Conservation (phyloP, 441 rosid genomes). For the Gossypium gossypioides region DNA sequence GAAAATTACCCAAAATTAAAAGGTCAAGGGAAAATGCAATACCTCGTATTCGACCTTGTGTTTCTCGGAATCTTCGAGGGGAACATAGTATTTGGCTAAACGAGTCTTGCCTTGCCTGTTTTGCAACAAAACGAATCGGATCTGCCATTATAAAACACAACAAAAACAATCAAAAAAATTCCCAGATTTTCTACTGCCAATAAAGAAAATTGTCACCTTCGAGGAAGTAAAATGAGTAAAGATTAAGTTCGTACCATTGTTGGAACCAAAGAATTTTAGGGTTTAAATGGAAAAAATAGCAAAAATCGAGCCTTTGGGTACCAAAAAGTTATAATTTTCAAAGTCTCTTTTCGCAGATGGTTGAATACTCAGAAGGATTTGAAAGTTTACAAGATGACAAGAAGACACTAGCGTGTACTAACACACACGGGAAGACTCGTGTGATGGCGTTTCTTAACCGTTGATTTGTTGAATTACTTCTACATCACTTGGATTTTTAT, state of each 20-base stretch:
- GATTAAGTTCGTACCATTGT: constrained; percentile 3
- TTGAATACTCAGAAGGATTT: background rate
- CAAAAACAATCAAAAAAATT: background rate
- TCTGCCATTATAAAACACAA: constrained; percentile 35
- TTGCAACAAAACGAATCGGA: constrained; percentile 93
- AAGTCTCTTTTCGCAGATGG: too few relatives aligned
- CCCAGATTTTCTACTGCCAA: background rate
- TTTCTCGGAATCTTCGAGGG: constrained; percentile 95
- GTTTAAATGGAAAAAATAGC: background rate
- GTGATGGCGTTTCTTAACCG: background rate
- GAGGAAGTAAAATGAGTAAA: background rate
- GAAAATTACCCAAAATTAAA: background rate
- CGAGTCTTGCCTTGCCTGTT: constrained; percentile 99
- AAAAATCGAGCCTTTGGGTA: too few relatives aligned
- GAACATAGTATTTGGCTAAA: constrained; percentile 94
- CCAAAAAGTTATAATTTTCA: too few relatives aligned
- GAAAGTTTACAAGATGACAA: background rate
- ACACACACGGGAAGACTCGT: background rate
- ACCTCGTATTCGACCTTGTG: constrained; percentile 99
- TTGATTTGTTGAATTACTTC: background rate
- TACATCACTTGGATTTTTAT: background rate
- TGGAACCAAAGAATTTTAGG: background rate
- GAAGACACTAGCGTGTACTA: background rate
- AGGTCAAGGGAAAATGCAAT: background rate
- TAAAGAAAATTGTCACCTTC: constrained; percentile 15